phyloP scores from a whole-genome alignment of 768 basidiomycete genomes.

The Gloeostereum incarnatum region DNA sequence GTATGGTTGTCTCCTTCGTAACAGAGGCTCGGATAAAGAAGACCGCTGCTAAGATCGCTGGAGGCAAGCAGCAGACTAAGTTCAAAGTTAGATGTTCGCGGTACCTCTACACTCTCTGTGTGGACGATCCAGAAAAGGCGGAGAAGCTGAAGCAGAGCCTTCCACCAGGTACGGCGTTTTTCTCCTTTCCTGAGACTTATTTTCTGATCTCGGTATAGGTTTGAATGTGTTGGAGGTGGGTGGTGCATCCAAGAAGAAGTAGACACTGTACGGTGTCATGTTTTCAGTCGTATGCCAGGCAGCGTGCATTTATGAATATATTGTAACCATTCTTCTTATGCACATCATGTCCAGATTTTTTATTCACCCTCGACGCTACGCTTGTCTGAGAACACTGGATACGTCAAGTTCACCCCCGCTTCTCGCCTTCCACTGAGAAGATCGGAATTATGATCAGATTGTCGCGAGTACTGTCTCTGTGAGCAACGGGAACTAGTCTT shows the following conservation, averaged over 20 bases:
- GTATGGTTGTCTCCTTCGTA: conserved; percentile 3
- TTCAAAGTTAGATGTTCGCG: conserved; percentile 98
- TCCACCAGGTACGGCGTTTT: conserved; percentile 70
- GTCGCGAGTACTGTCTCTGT: no score
- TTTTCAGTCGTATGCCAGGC: no score
- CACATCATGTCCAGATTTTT: no score
- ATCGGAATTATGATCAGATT: no score
- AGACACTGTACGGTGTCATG: no score
- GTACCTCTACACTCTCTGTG: conserved; percentile 93
- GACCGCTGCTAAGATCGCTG: conserved; percentile 56
- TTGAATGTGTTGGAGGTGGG: conserved; percentile 66
- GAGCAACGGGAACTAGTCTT: no score
- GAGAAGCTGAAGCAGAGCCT: conserved; percentile 94
- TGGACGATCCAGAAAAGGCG: conserved; percentile 97
- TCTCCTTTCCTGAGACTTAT: neutral
- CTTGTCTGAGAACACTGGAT: no score
- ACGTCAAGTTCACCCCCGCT: no score
- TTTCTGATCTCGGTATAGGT: conserved; percentile 28
- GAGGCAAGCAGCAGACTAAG: conserved; percentile 81
- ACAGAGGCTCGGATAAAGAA: conserved; percentile 98
- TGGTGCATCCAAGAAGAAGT: conserved; percentile 69
- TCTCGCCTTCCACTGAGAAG: no score
- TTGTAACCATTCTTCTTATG: no score
- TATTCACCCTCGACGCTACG: no score
- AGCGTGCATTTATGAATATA: no score